Conservation (phyloP, 305 asterid genomes). For the Rubia peregrina region DNA sequence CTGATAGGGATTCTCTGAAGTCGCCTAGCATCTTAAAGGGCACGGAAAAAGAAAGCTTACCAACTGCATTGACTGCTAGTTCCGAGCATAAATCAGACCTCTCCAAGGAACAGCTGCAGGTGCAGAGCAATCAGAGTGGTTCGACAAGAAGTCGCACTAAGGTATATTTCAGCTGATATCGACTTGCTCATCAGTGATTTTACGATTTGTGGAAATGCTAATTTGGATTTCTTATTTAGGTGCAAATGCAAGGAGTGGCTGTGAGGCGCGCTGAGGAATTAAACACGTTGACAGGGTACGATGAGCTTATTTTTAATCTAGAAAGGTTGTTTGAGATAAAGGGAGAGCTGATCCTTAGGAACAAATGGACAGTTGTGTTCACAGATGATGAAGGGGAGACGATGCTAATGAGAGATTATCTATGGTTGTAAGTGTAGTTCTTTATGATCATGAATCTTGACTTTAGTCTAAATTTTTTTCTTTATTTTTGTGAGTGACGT, state of each 20-base stretch:
- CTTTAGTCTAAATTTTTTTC: not conserved
- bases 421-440: constrained; percentile 72
- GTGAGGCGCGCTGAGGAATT: constrained; percentile 94
- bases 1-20: constrained; percentile 28
- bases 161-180: constrained; percentile 39
- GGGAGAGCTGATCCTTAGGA: constrained; percentile 62
- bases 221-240: constrained; percentile 34
- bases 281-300: constrained; percentile 56
- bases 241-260: constrained; percentile 97
- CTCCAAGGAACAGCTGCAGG: constrained; percentile 48
- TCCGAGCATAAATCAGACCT: constrained; percentile 60
- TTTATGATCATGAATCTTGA: not conserved
- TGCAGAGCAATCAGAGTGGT: constrained; percentile 45
- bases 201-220: constrained; percentile 1
- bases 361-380: constrained; percentile 78
- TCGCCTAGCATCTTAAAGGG: constrained; percentile 23
- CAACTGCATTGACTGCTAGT: constrained; percentile 33
- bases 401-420: constrained; percentile 97
- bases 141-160: constrained; percentile 83
- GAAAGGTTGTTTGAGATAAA: constrained; percentile 82
- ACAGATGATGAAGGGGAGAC: constrained; percentile 93
- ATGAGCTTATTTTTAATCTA: constrained; percentile 62
- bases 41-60: constrained; percentile 29
- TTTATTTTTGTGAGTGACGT: not conserved
- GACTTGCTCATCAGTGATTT: not conserved